Percentiles rank a stretch among this genome's conserved stretches.
phyloP scores from a whole-genome alignment of 768 basidiomycete species.

The Lentinula sp. region DNA sequence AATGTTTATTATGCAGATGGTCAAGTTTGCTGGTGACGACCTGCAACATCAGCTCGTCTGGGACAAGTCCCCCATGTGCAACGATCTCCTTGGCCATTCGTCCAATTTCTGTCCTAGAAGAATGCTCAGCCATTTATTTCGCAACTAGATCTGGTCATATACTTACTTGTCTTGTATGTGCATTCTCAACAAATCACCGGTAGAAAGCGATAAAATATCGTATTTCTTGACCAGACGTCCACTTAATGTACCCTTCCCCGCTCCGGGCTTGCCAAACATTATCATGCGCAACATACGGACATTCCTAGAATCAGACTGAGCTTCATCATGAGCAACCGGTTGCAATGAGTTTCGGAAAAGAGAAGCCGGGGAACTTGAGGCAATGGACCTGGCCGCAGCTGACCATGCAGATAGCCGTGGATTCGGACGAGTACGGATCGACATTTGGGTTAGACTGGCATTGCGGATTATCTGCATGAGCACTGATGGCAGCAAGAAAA shows the following conservation, averaged over 20 bases:
- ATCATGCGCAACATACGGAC: slow-evolving; percentile 75
- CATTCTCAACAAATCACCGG: slow-evolving; percentile 80
- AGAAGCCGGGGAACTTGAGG: slow-evolving; percentile 1
- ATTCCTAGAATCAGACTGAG: slow-evolving; percentile 89
- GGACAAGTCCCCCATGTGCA: slow-evolving; percentile 68
- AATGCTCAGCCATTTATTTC: background rate
- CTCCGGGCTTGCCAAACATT: slow-evolving; percentile 78
- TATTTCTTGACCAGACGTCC: slow-evolving; percentile 74
- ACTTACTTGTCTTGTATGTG: slow-evolving; percentile 67
- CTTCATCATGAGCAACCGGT: slow-evolving; percentile 2
- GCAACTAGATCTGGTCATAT: background rate
- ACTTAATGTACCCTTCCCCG: slow-evolving; percentile 82
- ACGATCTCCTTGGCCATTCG: slow-evolving; percentile 72
- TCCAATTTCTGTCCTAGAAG: slow-evolving; percentile 60
- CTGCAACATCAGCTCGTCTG: slow-evolving; percentile 75
- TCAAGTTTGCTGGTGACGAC: slow-evolving; percentile 72
- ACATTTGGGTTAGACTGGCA: background rate
- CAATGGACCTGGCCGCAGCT: background rate
- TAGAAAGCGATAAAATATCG: slow-evolving; percentile 70
- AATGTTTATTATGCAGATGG: slow-evolving; percentile 65
- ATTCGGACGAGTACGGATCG: background rate
- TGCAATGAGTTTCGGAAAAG: slow-evolving; percentile 2
- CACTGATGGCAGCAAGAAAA: background rate
- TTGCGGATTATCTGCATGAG: slow-evolving; percentile 4
- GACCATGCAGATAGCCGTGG: background rate